Base-by-base conservation (phyloP, 78 protist genomes). In the Cyanophora paradoxa region DNA sequence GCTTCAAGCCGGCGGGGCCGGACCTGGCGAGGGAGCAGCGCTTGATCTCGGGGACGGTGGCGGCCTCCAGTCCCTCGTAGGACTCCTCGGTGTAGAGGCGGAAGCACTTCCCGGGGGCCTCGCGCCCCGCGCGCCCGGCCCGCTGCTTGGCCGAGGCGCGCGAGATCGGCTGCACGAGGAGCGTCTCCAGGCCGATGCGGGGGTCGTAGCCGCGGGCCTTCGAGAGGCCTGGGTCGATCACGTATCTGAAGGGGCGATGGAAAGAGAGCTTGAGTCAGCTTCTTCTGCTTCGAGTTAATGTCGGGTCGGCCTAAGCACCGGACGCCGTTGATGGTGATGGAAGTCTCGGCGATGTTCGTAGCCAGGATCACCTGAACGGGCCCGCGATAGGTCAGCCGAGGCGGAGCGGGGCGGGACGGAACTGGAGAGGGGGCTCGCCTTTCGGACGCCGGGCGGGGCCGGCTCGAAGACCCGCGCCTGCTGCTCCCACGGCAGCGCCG, bases 321-420 rank as follows among this genome's bases (percentile, higher is more conserved):
- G 19, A 82, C 41, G 10, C 86, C 86, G 6, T 63, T 33, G 64
- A 86, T 42, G 2, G 90, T 86, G 41, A 86, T 39, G 50, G 85
- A 79, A 31, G 86, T 76, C 77, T 85, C 89, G 7, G 89, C 89
- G 42, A 85, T 56, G 77, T 78, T 75, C 41, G 89, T 85, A 44
- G 79, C 63, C 26, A 84, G 44, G 37, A 79, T 42, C 50, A 82
- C 81, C n/a, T n/a, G n/a, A n/a, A n/a, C n/a, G n/a, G n/a, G n/a
- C n/a, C n/a, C n/a, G n/a, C n/a, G n/a, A n/a, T n/a, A n/a, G n/a
- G n/a, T n/a, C n/a, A n/a, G n/a, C n/a, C n/a, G n/a, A n/a, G n/a
- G n/a, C n/a, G n/a, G n/a, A n/a, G n/a, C n/a, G n/a, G n/a, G n/a
- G n/a, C n/a, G n/a, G n/a, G n/a, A n/a, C n/a, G n/a, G n/a, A n/a